Evolutionary conservation across 2,329 filamentous ascomycete genomes (phyloP).

Genomic region (Ophiocordyceps camponoti-saundersi): DNA sequence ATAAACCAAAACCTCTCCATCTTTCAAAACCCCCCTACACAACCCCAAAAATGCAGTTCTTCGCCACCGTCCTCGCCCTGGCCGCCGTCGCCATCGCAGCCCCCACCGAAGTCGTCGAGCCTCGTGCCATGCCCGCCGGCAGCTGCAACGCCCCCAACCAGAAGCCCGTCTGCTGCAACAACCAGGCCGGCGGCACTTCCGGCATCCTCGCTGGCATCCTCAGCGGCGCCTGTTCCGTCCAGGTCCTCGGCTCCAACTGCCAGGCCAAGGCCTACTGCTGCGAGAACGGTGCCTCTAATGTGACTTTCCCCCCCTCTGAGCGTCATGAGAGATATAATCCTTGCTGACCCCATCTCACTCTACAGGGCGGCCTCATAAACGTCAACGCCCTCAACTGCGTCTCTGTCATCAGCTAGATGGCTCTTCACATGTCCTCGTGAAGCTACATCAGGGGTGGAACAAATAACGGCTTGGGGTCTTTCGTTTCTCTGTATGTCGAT

Average conservation of each 20-base stretch:
- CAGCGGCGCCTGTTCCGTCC: constrained; percentile 1
- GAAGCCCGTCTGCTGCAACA: constrained; percentile 2
- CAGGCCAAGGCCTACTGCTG: constrained; percentile 1
- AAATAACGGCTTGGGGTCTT: too few relatives aligned
- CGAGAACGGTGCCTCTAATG: neutral
- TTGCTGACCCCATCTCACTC: neutral
- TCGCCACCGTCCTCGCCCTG: constrained; percentile 1
- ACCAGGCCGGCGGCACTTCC: neutral
- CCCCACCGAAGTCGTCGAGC: neutral
- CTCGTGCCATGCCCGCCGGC: neutral
- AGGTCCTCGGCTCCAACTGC: constrained; percentile 1
- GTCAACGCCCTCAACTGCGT: constrained; percentile 1
- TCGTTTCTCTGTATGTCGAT: too few relatives aligned
- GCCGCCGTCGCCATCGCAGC: constrained; percentile 1
- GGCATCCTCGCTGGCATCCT: neutral
- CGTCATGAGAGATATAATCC: neutral
- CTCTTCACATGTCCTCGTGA: too few relatives aligned
- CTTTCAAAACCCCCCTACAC: neutral
- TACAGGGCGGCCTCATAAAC: neutral
- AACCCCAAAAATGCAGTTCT: constrained; percentile 1
- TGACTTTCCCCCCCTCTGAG: neutral
- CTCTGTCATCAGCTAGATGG: neutral
- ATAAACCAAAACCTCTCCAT: neutral
- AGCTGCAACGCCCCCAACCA: neutral
- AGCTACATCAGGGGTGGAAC: too few relatives aligned